Evolutionary conservation across 352 stramenopile genomes (phyloP).

Genomic region (Phytophthora colocasiae): DNA sequence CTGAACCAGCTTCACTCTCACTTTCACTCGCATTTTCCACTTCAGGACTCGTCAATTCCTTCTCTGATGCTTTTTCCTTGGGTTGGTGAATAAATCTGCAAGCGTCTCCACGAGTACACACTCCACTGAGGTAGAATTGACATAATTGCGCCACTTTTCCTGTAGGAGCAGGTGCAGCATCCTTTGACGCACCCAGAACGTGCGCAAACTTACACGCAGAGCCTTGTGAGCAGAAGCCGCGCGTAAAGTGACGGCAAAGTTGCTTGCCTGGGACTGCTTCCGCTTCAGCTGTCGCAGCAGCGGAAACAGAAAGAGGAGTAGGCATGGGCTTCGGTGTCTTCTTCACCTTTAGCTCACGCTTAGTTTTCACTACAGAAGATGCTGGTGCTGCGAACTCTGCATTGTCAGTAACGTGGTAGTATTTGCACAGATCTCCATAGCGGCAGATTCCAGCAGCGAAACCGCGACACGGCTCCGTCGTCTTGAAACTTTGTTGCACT

Average conservation of each 20-base stretch:
- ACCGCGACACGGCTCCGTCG: conserved; percentile 49
- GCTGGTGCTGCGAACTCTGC: conserved; percentile 10
- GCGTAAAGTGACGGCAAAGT: conserved; percentile 66
- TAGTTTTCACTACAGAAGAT: background rate
- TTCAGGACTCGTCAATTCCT: background rate
- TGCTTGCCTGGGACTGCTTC: conserved; percentile 38
- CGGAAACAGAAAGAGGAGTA: background rate
- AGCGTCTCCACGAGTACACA: conserved; percentile 58
- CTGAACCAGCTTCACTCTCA: conserved; percentile 11
- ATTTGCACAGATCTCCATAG: conserved; percentile 79
- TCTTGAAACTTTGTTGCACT: conserved; percentile 49
- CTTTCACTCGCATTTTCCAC: conserved; percentile 5
- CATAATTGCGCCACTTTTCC: conserved; percentile 45
- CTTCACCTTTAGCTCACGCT: conserved; percentile 11
- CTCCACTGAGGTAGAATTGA: conserved; percentile 55
- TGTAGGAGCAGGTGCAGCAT: conserved; percentile 10
- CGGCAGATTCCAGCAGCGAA: conserved; percentile 70
- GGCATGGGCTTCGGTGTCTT: conserved; percentile 5
- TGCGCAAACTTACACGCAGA: conserved; percentile 51
- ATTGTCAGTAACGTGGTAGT: conserved; percentile 39
- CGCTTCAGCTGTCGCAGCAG: conserved; percentile 27
- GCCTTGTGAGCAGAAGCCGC: conserved; percentile 52
- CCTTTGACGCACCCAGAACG: conserved; percentile 39
- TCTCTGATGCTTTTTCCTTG: conserved; percentile 3
- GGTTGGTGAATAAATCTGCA: conserved; percentile 56